phyloP scores from a whole-genome alignment of 2,329 filamentous ascomycete genomes.

The Plenodomus lindquistii region DNA sequence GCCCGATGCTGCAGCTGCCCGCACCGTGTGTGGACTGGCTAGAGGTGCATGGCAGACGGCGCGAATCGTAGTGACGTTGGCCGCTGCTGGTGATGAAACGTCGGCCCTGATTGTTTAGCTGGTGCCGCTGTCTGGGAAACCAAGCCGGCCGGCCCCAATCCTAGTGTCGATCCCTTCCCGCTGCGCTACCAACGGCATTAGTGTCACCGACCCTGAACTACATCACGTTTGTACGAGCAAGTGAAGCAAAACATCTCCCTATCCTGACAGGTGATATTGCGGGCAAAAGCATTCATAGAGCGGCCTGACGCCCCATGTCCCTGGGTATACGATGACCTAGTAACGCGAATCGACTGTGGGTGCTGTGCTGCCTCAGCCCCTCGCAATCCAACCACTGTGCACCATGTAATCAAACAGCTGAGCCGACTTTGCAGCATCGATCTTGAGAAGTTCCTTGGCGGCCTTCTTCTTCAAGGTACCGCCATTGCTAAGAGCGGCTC shows the following conservation, averaged over 20 bases:
- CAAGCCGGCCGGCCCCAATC: neutral
- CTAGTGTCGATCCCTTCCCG: constrained; percentile 4
- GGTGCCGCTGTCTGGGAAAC: constrained; percentile 9
- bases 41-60: constrained; percentile 23
- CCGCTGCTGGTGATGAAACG: constrained; percentile 14
- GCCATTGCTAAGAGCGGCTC: constrained; percentile 86
- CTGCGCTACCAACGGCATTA: neutral
- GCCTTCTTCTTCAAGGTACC: constrained; percentile 93
- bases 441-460: constrained; percentile 79
- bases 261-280: neutral
- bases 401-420: constrained; percentile 95
- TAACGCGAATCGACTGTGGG: constrained; percentile 14
- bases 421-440: constrained; percentile 83
- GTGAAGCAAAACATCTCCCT: neutral
- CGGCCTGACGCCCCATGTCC: constrained; percentile 11
- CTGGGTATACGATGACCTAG: constrained; percentile 24
- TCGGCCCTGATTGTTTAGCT: constrained; percentile 20
- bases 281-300: neutral
- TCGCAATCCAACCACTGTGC: constrained; percentile 87
- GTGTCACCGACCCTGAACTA: neutral
- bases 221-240: neutral
- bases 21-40: neutral
- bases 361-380: constrained; percentile 59
- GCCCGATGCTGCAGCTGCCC: constrained; percentile 6
- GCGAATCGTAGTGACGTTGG: constrained; percentile 10